phyloP scores from a whole-genome alignment of 192 early-diverging fungal species.

The Dimargaris xerosporica region DNA sequence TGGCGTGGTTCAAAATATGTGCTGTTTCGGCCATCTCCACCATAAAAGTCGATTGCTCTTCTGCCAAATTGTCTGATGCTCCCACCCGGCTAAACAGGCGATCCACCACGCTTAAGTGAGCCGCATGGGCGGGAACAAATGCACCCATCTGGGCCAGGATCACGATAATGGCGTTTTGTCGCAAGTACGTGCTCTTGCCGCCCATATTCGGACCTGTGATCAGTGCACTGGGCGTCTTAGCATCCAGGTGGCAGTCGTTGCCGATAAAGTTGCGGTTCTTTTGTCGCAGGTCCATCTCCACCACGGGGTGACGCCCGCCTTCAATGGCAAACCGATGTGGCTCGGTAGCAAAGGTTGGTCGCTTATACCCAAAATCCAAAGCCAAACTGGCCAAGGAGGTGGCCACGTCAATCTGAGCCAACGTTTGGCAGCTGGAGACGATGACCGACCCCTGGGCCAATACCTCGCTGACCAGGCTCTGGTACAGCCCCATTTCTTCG shows the following conservation, averaged over 20 bases:
- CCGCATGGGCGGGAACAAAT: slow-evolving; percentile 30
- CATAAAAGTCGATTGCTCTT: slow-evolving; percentile 37
- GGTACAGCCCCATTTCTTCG: slow-evolving; percentile 36
- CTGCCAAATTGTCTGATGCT: slow-evolving; percentile 30
- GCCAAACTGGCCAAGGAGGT: slow-evolving; percentile 43
- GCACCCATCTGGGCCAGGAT: slow-evolving; percentile 36
- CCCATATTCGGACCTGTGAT: slow-evolving; percentile 33
- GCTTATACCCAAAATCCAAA: slow-evolving; percentile 30
- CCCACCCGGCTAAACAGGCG: slow-evolving; percentile 36
- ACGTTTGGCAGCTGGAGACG: slow-evolving; percentile 37
- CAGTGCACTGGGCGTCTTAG: background rate
- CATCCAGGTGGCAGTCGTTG: slow-evolving; percentile 35
- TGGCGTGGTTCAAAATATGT: slow-evolving; percentile 27
- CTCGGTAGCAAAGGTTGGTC: slow-evolving; percentile 25
- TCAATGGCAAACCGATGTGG: slow-evolving; percentile 12
- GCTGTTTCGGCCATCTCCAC: slow-evolving; percentile 35
- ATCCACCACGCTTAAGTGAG: slow-evolving; percentile 29
- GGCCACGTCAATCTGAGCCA: slow-evolving; percentile 54
- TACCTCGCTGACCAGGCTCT: slow-evolving; percentile 26
- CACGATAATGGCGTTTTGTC: slow-evolving; percentile 34
- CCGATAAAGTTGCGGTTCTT: slow-evolving; percentile 32
- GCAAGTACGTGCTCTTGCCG: slow-evolving; percentile 33
- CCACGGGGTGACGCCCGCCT: slow-evolving; percentile 42
- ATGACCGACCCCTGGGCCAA: slow-evolving; percentile 36
- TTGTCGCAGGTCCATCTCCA: slow-evolving; percentile 32